Evolutionary conservation across 2,329 filamentous ascomycete species (phyloP), one percentile per base, ranked within the genome.

Genomic region (Coleophoma cylindrospora): DNA sequence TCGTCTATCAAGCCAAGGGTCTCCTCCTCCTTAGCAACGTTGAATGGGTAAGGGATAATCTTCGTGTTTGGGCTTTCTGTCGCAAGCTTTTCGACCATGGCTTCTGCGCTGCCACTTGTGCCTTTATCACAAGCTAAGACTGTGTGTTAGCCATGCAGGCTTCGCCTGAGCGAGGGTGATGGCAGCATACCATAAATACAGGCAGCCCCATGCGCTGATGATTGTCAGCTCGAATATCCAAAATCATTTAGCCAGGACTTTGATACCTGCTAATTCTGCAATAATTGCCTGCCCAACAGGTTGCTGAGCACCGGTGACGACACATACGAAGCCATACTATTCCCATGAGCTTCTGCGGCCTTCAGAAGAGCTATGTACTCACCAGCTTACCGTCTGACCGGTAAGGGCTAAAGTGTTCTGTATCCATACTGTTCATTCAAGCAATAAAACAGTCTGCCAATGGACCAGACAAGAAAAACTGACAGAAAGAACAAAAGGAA

Each of bases 311-410:
- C 81, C 80, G 1, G 80, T 83, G 5, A 85, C 81, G 13, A 85
- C 75, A 57, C 81, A 84, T 17, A 84, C 76, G 57, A 84, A 84
- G 40, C 81, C 81, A 64, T 84, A 81, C 74, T 81, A 54, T 32
- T 40, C 9, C 9, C 17, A 17, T 37, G 21, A 34, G 34, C 33
- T 33, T 22, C n/a, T 10, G 34, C 9, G n/a, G 9, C 7, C 11
- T 17, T 40, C 34, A 50, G 22, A 15, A 32, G 33, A 15, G n/a
- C 19, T 19, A 15, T 17, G 43, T 17, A 33, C 58, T 51, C 48
- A 58, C 59, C 47, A 63, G 48, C 46, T 64, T 62, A n/a, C 59
- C 61, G 51, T 64, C 60, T 7, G 59, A 44, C 43, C 61, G 55
- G 38, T 62, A 64, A 3, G 61, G 60, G 45, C 57, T 61, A 34